These are phyloP conservation scores for Colletotrichum scovillei DNA, from an alignment of 2,329 filamentous ascomycete species.

Conservation along the genomic window DNA sequence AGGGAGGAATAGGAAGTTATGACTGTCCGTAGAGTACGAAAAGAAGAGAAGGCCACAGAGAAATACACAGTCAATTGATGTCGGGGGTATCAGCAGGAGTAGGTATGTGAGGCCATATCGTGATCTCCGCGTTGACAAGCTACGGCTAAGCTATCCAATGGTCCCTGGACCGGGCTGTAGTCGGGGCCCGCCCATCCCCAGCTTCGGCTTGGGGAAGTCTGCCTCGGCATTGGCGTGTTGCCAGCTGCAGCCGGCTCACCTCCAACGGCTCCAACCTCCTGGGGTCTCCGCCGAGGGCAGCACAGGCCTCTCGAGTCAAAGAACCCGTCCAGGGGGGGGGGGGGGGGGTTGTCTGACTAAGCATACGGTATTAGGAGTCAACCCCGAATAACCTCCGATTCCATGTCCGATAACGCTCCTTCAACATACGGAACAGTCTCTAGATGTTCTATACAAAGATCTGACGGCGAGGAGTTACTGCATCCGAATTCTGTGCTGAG, in stretches of 20 bases:
- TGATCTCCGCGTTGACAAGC: conserved; percentile 21
- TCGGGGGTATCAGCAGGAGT: not conserved
- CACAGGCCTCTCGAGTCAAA: not conserved
- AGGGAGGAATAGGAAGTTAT: not conserved
- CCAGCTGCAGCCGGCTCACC: conserved; percentile 27
- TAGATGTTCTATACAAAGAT: not conserved
- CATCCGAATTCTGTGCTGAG: not conserved
- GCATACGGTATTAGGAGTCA: not conserved
- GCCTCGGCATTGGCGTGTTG: conserved; percentile 34
- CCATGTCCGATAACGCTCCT: not conserved
- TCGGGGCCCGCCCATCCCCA: conserved; percentile 22
- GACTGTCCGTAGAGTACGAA: not conserved
- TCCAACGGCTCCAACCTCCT: conserved; percentile 12
- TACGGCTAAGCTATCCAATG: conserved; percentile 3
- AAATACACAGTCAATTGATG: conserved; percentile 5
- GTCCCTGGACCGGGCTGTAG: conserved; percentile 17
- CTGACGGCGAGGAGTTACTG: not conserved
- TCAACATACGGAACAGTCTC: not conserved
- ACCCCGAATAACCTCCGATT: conserved; percentile 17
- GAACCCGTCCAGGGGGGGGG: not conserved
- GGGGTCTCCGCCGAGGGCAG: conserved; percentile 9
- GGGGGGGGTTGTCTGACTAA: conserved; percentile 24
- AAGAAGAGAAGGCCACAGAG: not conserved
- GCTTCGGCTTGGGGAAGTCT: conserved; percentile 31
- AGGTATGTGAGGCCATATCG: conserved; percentile 3